phyloP scores from a whole-genome alignment of 148 eudicot genomes.

The Rhododendron griersonianum region DNA sequence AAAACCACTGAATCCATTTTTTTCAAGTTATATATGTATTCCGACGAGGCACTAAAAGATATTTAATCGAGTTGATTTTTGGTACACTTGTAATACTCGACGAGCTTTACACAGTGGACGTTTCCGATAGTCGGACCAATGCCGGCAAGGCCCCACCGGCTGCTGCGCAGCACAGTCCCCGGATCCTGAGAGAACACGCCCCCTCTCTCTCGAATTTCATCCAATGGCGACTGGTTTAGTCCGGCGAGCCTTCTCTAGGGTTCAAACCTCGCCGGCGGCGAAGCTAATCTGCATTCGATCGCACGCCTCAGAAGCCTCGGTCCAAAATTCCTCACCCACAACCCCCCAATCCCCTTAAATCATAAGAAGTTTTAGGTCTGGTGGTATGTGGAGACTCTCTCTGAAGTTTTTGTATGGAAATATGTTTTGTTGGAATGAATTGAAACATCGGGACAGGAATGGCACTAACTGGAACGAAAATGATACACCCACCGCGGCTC shows the following conservation, averaged over 20 bases:
- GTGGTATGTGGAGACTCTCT: not conserved
- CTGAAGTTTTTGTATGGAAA: not conserved
- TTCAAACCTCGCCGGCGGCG: constrained; percentile 24
- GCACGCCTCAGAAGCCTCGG: constrained; percentile 22
- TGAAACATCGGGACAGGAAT: not conserved
- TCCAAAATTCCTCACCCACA: constrained; percentile 4
- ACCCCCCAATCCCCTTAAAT: not conserved
- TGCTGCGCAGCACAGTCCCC: too few relatives aligned
- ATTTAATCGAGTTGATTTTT: too few relatives aligned
- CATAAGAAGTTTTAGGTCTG: not conserved
- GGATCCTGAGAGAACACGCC: too few relatives aligned
- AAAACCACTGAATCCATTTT: too few relatives aligned
- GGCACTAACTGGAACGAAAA: too few relatives aligned
- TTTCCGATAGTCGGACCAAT: too few relatives aligned
- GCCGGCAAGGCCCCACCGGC: too few relatives aligned
- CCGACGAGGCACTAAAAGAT: too few relatives aligned
- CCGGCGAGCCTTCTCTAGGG: constrained; percentile 39
- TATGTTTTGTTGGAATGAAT: not conserved
- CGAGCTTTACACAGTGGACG: too few relatives aligned
- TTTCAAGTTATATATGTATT: too few relatives aligned
- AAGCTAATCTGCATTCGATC: constrained; percentile 23
- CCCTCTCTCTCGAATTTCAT: not conserved
- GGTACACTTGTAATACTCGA: too few relatives aligned
- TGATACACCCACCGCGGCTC: too few relatives aligned
- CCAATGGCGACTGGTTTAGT: constrained; percentile 54